Percentiles rank a stretch among this genome's conserved stretches.
phyloP scores from a whole-genome alignment of 768 basidiomycete species.

The Rhodotorula babjevae region DNA sequence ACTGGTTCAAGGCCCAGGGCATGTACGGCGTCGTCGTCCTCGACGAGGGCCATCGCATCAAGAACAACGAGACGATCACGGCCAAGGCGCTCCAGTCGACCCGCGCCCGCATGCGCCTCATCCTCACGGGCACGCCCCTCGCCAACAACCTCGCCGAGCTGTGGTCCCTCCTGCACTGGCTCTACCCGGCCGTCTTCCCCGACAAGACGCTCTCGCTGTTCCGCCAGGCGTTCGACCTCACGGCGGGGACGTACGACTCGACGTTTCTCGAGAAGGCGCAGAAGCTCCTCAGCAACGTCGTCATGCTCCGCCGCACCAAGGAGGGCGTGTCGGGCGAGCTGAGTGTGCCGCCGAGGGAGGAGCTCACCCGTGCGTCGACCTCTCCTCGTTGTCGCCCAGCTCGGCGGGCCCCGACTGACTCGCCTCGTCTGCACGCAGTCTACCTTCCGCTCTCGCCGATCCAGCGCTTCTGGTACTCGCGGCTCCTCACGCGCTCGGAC shows the following conservation, averaged over 20 bases:
- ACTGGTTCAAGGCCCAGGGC: slow-evolving; percentile 58
- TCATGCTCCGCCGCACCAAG: slow-evolving; percentile 64
- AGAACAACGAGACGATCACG: slow-evolving; percentile 60
- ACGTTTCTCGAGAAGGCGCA: slow-evolving; percentile 55
- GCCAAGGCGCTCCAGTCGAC: slow-evolving; percentile 57
- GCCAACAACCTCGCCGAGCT: slow-evolving; percentile 62
- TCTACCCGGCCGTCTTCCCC: slow-evolving; percentile 58
- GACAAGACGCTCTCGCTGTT: slow-evolving; percentile 53
- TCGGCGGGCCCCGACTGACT: no score
- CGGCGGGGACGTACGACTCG: slow-evolving; percentile 55
- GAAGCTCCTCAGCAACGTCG: slow-evolving; percentile 50
- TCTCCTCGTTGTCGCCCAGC: slow-evolving; percentile 49
- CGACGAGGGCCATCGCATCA: slow-evolving; percentile 67
- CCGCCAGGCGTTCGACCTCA: slow-evolving; percentile 57
- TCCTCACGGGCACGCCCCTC: slow-evolving; percentile 69
- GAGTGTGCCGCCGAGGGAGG: slow-evolving; percentile 58
- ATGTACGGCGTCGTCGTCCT: slow-evolving; percentile 59
- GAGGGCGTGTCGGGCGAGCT: slow-evolving; percentile 50
- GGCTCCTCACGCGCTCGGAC: slow-evolving; percentile 57
- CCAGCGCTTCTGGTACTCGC: slow-evolving; percentile 62
- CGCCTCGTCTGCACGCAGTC: neutral
- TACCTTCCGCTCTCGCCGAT: slow-evolving; percentile 51
- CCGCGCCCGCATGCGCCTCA: slow-evolving; percentile 59
- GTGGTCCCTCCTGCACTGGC: slow-evolving; percentile 42
- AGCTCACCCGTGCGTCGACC: slow-evolving; percentile 48